Evolutionary conservation across 176 grass and related monocot genomes (phyloP).

Genomic region (Carex littledalei): DNA sequence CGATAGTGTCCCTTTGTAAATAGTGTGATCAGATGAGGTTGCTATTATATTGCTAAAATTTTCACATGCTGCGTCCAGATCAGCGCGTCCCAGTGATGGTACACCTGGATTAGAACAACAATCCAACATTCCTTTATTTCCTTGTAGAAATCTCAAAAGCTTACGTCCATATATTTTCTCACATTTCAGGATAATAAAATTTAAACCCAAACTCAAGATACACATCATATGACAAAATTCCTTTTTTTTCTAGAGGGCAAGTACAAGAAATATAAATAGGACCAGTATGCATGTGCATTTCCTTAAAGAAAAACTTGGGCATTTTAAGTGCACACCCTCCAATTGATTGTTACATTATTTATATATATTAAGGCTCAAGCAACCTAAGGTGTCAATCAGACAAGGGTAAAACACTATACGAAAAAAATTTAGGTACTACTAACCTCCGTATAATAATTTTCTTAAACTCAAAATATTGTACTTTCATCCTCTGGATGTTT

Average conservation of each 20-base stretch:
- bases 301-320: neutral
- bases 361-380: neutral
- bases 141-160: neutral
- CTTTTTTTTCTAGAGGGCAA: neutral
- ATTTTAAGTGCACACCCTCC: neutral
- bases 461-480: neutral
- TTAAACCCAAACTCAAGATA: neutral
- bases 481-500: neutral
- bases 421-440: neutral
- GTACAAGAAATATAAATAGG: neutral
- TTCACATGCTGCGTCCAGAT: constrained; percentile 63
- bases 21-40: constrained; percentile 34
- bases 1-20: constrained; percentile 75
- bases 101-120: constrained; percentile 34
- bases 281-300: neutral
- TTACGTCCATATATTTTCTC: neutral
- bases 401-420: neutral
- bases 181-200: neutral
- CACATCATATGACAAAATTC: neutral
- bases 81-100: constrained; percentile 46
- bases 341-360: neutral
- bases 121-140: constrained; percentile 9
- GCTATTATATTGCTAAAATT: constrained; percentile 76
- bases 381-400: neutral
- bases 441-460: neutral